Evolutionary conservation across 2,329 filamentous ascomycete genomes (phyloP).

Genomic region (Epichloe coenophiala): DNA sequence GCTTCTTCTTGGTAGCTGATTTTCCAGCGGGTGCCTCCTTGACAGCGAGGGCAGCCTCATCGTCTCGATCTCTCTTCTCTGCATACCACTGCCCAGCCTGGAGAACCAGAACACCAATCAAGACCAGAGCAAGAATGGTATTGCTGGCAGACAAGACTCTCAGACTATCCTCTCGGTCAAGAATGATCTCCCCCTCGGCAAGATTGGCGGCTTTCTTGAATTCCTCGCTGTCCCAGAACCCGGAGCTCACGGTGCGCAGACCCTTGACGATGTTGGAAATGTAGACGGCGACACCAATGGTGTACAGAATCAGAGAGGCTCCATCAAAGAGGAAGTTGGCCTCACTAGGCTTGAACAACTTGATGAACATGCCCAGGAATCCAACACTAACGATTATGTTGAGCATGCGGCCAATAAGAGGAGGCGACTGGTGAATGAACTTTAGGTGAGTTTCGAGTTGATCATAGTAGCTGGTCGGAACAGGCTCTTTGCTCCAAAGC

Average conservation of each 20-base stretch:
- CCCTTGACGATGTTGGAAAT: conserved; percentile 95
- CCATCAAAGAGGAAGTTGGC: conserved; percentile 92
- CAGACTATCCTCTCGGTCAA: conserved; percentile 78
- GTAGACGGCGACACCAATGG: conserved; percentile 85
- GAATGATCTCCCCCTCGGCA: conserved; percentile 46
- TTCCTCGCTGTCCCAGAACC: conserved; percentile 41
- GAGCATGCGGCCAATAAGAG: conserved; percentile 87
- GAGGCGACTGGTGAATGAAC: conserved; percentile 82
- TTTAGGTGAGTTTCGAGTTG: conserved; percentile 81
- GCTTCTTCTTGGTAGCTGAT: conserved; percentile 23
- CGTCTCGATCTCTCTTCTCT: conserved; percentile 79
- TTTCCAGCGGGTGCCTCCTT: conserved; percentile 16
- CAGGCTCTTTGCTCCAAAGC: conserved; percentile 59
- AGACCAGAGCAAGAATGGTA: conserved; percentile 83
- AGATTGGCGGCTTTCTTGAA: conserved; percentile 26
- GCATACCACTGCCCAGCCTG: conserved; percentile 99
- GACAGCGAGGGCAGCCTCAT: conserved; percentile 50
- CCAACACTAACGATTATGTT: conserved; percentile 86
- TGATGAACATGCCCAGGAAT: conserved; percentile 77
- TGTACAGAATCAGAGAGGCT: conserved; percentile 66
- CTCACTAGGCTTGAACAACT: conserved; percentile 88
- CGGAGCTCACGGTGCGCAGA: conserved; percentile 65
- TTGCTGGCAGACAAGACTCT: conserved; percentile 89
- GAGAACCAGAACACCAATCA: conserved; percentile 81
- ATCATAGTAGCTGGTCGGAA: conserved; percentile 58